Evolutionary conservation across 495 filamentous ascomycete genomes (phyloP), one percentile per base, ranked within the genome.

Genomic region (Penicillium turbatum): DNA sequence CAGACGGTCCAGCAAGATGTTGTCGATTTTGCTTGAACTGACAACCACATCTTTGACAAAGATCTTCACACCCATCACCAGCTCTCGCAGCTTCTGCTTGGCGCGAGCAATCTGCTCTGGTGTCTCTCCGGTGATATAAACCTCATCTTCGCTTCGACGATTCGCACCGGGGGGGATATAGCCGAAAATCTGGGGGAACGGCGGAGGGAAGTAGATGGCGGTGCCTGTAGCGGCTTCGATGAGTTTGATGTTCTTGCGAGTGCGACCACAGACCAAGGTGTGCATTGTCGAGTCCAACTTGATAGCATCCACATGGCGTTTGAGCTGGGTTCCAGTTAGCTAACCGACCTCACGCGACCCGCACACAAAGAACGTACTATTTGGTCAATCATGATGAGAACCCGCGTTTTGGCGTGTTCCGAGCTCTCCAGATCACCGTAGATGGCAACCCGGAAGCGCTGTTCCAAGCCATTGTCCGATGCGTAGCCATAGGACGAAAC

Each of bases 371-470:
- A 13, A 75, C 88, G 61, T 82, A 97, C 92, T 74, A 97, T 83
- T 76, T 92, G 87, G 66, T 98, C 93, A 64, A 98, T 97, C 79
- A 97, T 90, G 72, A 97, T 92, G 64, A 98, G 79, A 29, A 97
- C 84, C 54, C 92, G 79, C 1, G 91, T 96, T 80, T 97, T 97
- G 53, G 95, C 95, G 73, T 97, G 90, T 72, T 98, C 93, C 8
- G 88, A 85, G 65, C 88, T 95, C 72, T 97, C 86, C 76, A 90
- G 84, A 69, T 97, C 93, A 31, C 95, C 95, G 61, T 92, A 97
- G 57, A 98, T 95, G 49, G 87, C 87, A 49, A 96, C 86, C 53
- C 92, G 85, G 70, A 95, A 86, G 50, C 93, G 82, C 59, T 90
- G 84, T 62, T 96, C 90, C 54, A 85, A 67, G 48, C 76, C 76